Conservation (phyloP, 2,329 filamentous ascomycete genomes). For the Trichoderma sp. region DNA sequence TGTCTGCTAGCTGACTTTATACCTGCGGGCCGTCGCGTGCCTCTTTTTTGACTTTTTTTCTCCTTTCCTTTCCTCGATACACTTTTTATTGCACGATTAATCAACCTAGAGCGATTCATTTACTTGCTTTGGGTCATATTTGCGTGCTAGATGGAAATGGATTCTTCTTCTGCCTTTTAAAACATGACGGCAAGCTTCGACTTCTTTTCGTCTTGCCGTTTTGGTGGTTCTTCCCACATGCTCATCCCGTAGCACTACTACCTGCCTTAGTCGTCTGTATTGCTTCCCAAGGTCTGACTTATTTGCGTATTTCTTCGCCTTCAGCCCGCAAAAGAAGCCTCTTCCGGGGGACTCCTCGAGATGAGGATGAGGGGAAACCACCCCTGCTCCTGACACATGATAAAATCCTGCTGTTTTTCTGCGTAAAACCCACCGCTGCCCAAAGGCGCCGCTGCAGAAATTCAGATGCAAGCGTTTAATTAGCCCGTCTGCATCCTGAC, state of each 20-base stretch:
- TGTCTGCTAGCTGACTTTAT: background rate
- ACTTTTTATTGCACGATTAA: constrained; percentile 57
- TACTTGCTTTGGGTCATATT: constrained; percentile 64
- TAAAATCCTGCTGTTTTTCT: constrained; percentile 21
- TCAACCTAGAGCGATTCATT: constrained; percentile 59
- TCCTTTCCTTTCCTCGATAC: constrained; percentile 41
- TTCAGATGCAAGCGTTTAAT: constrained; percentile 2
- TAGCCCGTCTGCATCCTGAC: constrained; percentile 10
- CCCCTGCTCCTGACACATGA: constrained; percentile 18
- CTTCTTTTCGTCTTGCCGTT: constrained; percentile 34
- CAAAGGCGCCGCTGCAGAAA: constrained; percentile 12
- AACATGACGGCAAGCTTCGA: constrained; percentile 32
- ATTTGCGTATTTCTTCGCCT: background rate
- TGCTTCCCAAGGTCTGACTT: constrained; percentile 2
- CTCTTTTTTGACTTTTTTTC: constrained; percentile 29
- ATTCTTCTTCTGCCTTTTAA: constrained; percentile 33
- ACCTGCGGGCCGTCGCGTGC: constrained; percentile 1
- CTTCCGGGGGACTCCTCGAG: background rate
- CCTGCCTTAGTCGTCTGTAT: background rate
- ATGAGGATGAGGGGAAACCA: background rate
- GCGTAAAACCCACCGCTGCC: constrained; percentile 17
- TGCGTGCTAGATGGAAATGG: constrained; percentile 58
- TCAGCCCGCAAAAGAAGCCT: background rate
- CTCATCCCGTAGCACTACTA: background rate
- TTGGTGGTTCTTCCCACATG: constrained; percentile 41